Evolutionary conservation across 805 yeast species (phyloP).

Genomic region (Yamadazyma paraphyllophila): DNA sequence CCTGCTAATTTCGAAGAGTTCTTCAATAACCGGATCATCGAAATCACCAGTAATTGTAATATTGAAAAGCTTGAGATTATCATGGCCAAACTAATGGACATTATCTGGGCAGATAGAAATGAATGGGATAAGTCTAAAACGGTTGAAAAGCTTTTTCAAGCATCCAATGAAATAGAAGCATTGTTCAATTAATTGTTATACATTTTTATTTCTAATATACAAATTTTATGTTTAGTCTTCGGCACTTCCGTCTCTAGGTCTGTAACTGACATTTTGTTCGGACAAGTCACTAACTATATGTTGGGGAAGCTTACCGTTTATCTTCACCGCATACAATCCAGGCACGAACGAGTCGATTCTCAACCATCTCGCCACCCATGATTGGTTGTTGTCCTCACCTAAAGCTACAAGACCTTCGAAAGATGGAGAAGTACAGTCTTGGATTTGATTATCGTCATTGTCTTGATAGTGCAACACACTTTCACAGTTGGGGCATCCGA

Average conservation of each 20-base stretch:
- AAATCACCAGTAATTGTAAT: slow-evolving; percentile 31
- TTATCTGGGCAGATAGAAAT: slow-evolving; percentile 66
- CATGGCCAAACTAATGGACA: slow-evolving; percentile 67
- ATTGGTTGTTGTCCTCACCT: slow-evolving; percentile 70
- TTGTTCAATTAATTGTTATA: slow-evolving; percentile 1
- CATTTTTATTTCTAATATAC: slow-evolving; percentile 1
- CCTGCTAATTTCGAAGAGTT: slow-evolving; percentile 15
- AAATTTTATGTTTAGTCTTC: slow-evolving; percentile 42
- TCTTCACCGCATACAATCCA: slow-evolving; percentile 91
- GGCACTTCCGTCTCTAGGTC: slow-evolving; percentile 94
- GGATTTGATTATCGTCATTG: slow-evolving; percentile 79
- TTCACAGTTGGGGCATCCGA: slow-evolving; percentile 97
- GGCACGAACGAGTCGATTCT: slow-evolving; percentile 85
- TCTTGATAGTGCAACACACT: slow-evolving; percentile 72
- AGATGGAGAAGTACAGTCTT: slow-evolving; percentile 93
- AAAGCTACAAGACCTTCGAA: slow-evolving; percentile 94
- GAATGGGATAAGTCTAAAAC: slow-evolving; percentile 44
- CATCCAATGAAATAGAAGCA: slow-evolving; percentile 17
- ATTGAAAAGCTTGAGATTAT: slow-evolving; percentile 38
- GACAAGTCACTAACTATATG: slow-evolving; percentile 75
- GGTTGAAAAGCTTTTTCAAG: slow-evolving; percentile 27
- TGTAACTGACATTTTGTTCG: slow-evolving; percentile 72
- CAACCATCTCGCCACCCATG: slow-evolving; percentile 98
- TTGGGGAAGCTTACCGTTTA: slow-evolving; percentile 86
- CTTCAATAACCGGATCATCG: slow-evolving; percentile 25